Conservation (phyloP, 2,329 filamentous ascomycete genomes). For the Arthrobotrys conoides region DNA sequence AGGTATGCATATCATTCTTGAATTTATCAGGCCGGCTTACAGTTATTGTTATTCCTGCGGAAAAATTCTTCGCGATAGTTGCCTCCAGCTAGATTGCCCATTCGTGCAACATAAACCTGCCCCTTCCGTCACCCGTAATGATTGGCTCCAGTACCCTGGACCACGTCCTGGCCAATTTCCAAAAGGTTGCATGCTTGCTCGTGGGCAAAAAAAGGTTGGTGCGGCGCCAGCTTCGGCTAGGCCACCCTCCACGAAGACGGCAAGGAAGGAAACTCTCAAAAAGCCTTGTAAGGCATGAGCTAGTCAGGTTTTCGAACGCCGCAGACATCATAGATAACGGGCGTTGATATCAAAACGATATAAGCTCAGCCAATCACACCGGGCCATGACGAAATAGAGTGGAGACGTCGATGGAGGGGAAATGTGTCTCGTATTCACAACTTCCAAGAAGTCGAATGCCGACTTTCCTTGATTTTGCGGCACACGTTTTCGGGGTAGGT, state of each 20-base stretch:
- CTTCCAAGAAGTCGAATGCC: constrained; percentile 14
- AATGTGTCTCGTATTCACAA: constrained; percentile 20
- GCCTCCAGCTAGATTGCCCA: background rate
- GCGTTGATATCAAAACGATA: constrained; percentile 35
- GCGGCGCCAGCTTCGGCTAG: constrained; percentile 55
- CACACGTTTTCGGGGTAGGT: constrained; percentile 1
- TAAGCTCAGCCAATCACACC: constrained; percentile 48
- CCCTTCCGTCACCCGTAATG: constrained; percentile 21
- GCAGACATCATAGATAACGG: constrained; percentile 56
- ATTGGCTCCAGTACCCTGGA: constrained; percentile 44
- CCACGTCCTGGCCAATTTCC: constrained; percentile 51
- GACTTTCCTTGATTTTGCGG: constrained; percentile 46
- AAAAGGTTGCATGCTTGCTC: constrained; percentile 50
- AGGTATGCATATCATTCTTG: background rate
- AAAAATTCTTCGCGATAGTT: constrained; percentile 24
- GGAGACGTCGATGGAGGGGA: constrained; percentile 33
- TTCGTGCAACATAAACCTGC: constrained; percentile 23
- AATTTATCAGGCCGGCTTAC: constrained; percentile 6
- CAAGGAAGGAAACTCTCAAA: constrained; percentile 42
- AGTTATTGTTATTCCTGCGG: background rate
- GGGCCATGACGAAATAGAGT: constrained; percentile 26
- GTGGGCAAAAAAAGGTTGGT: constrained; percentile 56
- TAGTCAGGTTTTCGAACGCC: constrained; percentile 45
- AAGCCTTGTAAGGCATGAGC: constrained; percentile 60
- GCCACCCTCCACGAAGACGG: constrained; percentile 45